phyloP scores from a whole-genome alignment of 2,329 filamentous ascomycete species.

The Botrytis squamosa region DNA sequence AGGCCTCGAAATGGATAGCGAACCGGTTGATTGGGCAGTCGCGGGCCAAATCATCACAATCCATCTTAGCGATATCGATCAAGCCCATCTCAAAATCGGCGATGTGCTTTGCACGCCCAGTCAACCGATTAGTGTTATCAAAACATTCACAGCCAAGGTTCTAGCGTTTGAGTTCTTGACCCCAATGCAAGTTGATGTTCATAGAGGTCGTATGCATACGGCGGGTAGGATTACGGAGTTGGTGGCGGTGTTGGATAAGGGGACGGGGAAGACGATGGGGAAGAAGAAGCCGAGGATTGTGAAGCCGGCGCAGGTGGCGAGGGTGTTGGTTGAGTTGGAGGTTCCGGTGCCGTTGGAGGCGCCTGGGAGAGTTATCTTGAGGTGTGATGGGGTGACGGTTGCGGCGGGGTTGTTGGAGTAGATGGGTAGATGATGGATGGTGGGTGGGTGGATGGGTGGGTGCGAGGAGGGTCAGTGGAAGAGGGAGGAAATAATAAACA shows the following conservation, averaged over 20 bases:
- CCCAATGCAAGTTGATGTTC: slow-evolving; percentile 86
- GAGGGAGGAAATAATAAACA: neutral
- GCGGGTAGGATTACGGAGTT: slow-evolving; percentile 72
- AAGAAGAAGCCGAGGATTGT: slow-evolving; percentile 87
- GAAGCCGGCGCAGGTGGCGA: slow-evolving; percentile 73
- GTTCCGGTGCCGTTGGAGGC: slow-evolving; percentile 75
- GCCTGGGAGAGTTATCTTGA: slow-evolving; percentile 76
- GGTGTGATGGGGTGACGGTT: slow-evolving; percentile 78
- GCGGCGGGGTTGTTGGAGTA: slow-evolving; percentile 80
- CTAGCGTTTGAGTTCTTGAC: slow-evolving; percentile 87
- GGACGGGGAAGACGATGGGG: slow-evolving; percentile 62
- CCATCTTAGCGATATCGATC: slow-evolving; percentile 82
- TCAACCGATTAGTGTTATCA: slow-evolving; percentile 67
- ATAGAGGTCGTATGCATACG: slow-evolving; percentile 78
- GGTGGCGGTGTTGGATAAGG: slow-evolving; percentile 74
- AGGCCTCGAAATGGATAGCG: slow-evolving; percentile 72
- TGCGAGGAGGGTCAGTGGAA: neutral
- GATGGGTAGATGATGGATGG: neutral
- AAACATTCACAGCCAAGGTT: slow-evolving; percentile 76
- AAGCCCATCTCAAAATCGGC: slow-evolving; percentile 75
- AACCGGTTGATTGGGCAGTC: slow-evolving; percentile 80
- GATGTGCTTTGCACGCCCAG: slow-evolving; percentile 78
- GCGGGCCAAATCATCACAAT: slow-evolving; percentile 85
- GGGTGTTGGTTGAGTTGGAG: slow-evolving; percentile 73
- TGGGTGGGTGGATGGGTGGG: neutral